A percentile compares a stretch with the other conserved stretches of the same genome.
These are phyloP conservation scores for Mycena floridula DNA, from an alignment of 768 basidiomycete species.

Conservation along the genomic window DNA sequence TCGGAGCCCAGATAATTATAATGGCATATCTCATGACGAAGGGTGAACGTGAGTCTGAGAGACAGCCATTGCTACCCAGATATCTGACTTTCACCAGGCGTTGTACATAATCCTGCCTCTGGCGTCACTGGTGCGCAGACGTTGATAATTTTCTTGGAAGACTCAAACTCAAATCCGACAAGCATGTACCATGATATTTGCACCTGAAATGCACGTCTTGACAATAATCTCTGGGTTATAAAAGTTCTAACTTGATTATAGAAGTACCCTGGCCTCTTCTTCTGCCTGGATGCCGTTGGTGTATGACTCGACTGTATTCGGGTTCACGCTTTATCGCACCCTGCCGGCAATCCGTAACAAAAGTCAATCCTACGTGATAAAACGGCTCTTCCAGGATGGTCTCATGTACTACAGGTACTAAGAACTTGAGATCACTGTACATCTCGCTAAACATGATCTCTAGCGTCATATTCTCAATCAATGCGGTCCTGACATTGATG, in stretches of 20 bases:
- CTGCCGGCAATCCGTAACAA: conserved; percentile 5
- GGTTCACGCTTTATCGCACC: conserved; percentile 31
- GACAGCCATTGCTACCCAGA: not conserved
- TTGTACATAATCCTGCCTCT: not conserved
- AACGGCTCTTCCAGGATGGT: conserved; percentile 38
- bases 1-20: not conserved
- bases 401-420: conserved; percentile 41
- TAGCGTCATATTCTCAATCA: conserved; percentile 22
- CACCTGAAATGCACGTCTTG: not conserved
- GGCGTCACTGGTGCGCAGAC: not conserved
- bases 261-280: conserved; percentile 35
- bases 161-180: not conserved
- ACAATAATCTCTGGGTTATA: too few species aligned
- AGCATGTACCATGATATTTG: not conserved
- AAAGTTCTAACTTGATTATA: too few species aligned
- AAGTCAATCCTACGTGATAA: conserved; percentile 29
- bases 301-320: conserved; percentile 39
- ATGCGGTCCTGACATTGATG: conserved; percentile 22
- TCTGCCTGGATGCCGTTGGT: conserved; percentile 46
- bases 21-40: not conserved
- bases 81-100: not conserved
- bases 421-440: not conserved
- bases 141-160: not conserved
- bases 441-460: not conserved
- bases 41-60: not conserved